These are phyloP conservation scores for Trichoderma asperelloides DNA, from an alignment of 495 filamentous ascomycete species.

Conservation along the genomic window DNA sequence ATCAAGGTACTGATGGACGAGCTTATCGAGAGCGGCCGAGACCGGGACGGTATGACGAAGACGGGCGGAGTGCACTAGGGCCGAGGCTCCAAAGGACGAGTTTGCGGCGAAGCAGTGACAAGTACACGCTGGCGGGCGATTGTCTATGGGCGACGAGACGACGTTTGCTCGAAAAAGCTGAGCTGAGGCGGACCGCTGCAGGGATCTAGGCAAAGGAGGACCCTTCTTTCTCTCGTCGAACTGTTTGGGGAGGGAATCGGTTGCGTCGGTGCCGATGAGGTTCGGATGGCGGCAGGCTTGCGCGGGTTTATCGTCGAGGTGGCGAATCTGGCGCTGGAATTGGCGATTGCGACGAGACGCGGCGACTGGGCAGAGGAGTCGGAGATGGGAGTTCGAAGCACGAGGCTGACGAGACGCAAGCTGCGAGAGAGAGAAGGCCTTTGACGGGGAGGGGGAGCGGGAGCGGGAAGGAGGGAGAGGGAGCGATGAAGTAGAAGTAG, in stretches of 20 bases:
- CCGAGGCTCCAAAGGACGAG: not conserved
- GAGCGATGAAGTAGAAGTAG: not conserved
- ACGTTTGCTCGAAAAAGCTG: not conserved
- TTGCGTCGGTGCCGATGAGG: not conserved
- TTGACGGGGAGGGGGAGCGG: not conserved
- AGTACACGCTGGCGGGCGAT: not conserved
- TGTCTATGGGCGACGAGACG: not conserved
- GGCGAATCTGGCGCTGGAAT: not conserved
- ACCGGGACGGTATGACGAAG: conserved; percentile 2
- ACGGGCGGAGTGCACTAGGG: not conserved
- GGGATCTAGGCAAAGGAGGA: conserved; percentile 3
- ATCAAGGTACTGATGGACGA: not conserved
- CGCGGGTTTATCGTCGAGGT: not conserved
- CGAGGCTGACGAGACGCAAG: conserved; percentile 3
- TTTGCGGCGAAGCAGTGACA: not conserved
- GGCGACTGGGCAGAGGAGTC: not conserved
- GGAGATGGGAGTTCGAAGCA: not conserved
- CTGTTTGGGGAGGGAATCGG: not conserved
- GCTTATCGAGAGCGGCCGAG: conserved; percentile 2
- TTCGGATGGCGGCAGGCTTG: not conserved
- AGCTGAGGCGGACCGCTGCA: not conserved
- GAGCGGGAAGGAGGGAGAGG: not conserved
- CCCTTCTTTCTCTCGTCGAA: conserved; percentile 11
- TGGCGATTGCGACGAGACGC: not conserved
- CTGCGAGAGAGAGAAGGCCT: conserved; percentile 8